These are phyloP conservation scores for Leccinellum rugosiceps DNA, from an alignment of 768 basidiomycete genomes.

Conservation along the genomic window DNA sequence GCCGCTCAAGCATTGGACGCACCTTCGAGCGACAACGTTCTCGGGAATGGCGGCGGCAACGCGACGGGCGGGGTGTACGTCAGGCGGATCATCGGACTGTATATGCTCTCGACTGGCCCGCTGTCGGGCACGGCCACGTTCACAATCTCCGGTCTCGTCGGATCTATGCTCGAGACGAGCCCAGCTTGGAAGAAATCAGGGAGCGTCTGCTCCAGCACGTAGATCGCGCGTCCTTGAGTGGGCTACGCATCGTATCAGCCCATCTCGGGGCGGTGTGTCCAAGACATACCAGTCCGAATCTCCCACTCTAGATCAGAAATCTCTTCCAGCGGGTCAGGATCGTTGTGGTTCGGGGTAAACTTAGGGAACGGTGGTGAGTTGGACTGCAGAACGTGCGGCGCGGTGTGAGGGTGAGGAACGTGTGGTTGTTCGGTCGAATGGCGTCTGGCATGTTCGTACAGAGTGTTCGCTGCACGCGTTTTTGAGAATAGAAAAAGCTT, in stretches of 20 bases:
- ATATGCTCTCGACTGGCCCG: constrained; percentile 44
- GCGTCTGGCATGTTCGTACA: constrained; percentile 1
- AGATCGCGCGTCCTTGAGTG: constrained; percentile 62
- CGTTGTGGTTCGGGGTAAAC: constrained; percentile 22
- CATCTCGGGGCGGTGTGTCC: constrained; percentile 12
- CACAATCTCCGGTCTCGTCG: constrained; percentile 33
- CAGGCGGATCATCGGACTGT: constrained; percentile 61
- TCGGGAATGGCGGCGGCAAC: constrained; percentile 67
- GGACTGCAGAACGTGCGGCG: constrained; percentile 1
- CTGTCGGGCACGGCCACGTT: constrained; percentile 26
- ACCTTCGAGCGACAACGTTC: constrained; percentile 72
- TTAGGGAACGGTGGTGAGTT: constrained; percentile 13
- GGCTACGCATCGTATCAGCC: constrained; percentile 31
- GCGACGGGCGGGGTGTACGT: constrained; percentile 66
- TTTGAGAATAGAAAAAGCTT: neutral
- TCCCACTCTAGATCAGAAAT: constrained; percentile 77
- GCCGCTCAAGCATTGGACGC: constrained; percentile 6
- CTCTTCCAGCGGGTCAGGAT: constrained; percentile 10
- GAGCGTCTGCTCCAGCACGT: constrained; percentile 64
- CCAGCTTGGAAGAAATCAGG: constrained; percentile 70
- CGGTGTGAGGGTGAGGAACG: constrained; percentile 7
- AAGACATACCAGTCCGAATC: constrained; percentile 60
- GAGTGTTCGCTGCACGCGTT: neutral
- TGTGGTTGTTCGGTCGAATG: constrained; percentile 15
- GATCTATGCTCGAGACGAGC: constrained; percentile 55